A percentile compares a stretch with the other conserved stretches of the same genome.
Evolutionary conservation across 306 rosid genomes (phyloP).

Genomic region (Vigna trinervia): DNA sequence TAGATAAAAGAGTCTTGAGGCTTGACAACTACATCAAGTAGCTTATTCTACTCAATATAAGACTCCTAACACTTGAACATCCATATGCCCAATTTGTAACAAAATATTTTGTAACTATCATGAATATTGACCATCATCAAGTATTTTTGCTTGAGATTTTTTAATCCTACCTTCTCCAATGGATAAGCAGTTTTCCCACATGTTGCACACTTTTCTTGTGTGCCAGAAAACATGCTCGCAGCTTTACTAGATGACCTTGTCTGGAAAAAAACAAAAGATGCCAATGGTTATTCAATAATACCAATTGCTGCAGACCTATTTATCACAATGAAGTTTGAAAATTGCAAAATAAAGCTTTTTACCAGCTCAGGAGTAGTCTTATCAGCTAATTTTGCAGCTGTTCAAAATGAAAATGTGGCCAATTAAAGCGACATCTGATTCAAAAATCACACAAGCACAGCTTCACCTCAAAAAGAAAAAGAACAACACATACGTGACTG

Average conservation of each 20-base stretch:
- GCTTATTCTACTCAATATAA: no score
- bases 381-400: constrained; percentile 91
- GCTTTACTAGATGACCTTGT: constrained; percentile 95
- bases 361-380: constrained; percentile 85
- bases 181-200: constrained; percentile 96
- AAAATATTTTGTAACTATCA: constrained; percentile 10
- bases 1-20: no score
- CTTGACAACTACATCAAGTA: no score
- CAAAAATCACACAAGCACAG: constrained; percentile 34
- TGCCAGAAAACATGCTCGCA: constrained; percentile 95
- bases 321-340: constrained; percentile 36
- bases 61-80: constrained; percentile 6
- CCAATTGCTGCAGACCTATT: background rate
- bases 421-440: constrained; percentile 45
- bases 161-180: constrained; percentile 76
- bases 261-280: constrained; percentile 56
- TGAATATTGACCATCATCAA: constrained; percentile 4
- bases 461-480: constrained; percentile 36
- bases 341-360: constrained; percentile 41
- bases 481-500: constrained; percentile 72
- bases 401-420: constrained; percentile 53
- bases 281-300: constrained; percentile 44
- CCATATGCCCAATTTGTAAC: background rate
- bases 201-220: constrained; percentile 93
- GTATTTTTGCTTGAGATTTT: constrained; percentile 18